Evolutionary conservation across 2,329 filamentous ascomycete genomes (phyloP), one percentile per base, ranked within the genome.

Genomic region (Ceratocystis ficicola): DNA sequence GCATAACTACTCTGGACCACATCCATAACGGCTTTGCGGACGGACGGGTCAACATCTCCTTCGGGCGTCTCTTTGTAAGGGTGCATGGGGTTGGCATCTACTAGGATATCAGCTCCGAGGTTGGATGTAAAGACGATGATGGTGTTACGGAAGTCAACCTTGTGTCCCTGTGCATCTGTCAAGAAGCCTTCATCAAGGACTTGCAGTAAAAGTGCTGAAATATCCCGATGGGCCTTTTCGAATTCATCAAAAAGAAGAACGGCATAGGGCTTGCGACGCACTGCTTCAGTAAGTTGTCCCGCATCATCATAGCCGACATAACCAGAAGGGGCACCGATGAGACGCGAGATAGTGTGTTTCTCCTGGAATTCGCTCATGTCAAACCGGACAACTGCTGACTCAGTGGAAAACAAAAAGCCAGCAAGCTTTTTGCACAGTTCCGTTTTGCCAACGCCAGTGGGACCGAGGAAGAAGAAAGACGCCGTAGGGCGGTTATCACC

Each of bases 361-460:
- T 97, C 94, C 73, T 95, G 91, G 74, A 96, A 97, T 73, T 99
- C 94, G 71, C 86, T 90, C 94, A 97, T 97, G 75, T 97, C 94
- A 75, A 97, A 97, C 44, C 94, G 84, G 44, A 96, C 85, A 30
- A 99, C 90, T 2, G 94, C 93, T 32, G 86, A 85, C 71, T 96
- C 90, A 1, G 90, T 96, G 0, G 89, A 94, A 77, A 97, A 99
- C 46, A 99, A 80, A 77, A 96, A 97, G 67, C 83, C 83, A 1
- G 94, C 94, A 71, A 99, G 86, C 74, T 95, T 93, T 80, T 97
- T 97, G 81, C 92, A 96, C 0, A 97, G 84, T 73, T 97, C 92
- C 2, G 94, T 99, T 79, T 97, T 99, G 66, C 94, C 94, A 20
- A 96, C 93, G 73, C 94, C 94, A 0, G 94, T 97, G 4, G 94